Percentiles rank a stretch among this genome's conserved stretches.
These are phyloP conservation scores for Bruguiera gymnorhiza DNA, from an alignment of 345 rosid genomes.

Conservation along the genomic window DNA sequence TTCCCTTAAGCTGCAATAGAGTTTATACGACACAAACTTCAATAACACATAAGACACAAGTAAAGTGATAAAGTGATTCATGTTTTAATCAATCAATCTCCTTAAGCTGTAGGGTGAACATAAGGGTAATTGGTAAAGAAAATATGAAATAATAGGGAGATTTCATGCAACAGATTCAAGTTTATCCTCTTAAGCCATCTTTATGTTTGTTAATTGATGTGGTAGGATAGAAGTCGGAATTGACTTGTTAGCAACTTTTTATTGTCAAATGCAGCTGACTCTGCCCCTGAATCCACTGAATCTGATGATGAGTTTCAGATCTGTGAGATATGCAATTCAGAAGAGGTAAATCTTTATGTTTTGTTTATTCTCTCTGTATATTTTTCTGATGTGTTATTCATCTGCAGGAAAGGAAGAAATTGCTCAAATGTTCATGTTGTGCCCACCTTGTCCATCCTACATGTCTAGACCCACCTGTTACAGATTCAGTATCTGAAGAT, in stretches of 20 bases:
- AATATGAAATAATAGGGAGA: no score
- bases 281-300: slow-evolving; percentile 72
- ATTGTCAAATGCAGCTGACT: slow-evolving; percentile 62
- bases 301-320: slow-evolving; percentile 99
- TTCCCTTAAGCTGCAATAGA: no score
- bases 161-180: no score
- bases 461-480: slow-evolving; percentile 83
- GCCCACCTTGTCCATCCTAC: slow-evolving; percentile 81
- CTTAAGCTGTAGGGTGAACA: no score
- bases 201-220: no score
- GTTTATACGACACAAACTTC: no score
- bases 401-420: slow-evolving; percentile 81
- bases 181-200: no score
- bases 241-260: not conserved
- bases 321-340: slow-evolving; percentile 83
- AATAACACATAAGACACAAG: no score
- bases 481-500: slow-evolving; percentile 60
- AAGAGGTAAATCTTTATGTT: slow-evolving; percentile 59
- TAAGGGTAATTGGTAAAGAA: no score
- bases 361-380: slow-evolving; percentile 7
- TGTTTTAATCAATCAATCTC: no score
- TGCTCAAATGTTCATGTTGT: slow-evolving; percentile 93
- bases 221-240: not conserved
- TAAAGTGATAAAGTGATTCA: no score
- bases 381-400: slow-evolving; percentile 18